These are phyloP conservation scores for Phlyctochytrium planicorne DNA, from an alignment of 192 early-diverging fungal species.

Conservation along the genomic window DNA sequence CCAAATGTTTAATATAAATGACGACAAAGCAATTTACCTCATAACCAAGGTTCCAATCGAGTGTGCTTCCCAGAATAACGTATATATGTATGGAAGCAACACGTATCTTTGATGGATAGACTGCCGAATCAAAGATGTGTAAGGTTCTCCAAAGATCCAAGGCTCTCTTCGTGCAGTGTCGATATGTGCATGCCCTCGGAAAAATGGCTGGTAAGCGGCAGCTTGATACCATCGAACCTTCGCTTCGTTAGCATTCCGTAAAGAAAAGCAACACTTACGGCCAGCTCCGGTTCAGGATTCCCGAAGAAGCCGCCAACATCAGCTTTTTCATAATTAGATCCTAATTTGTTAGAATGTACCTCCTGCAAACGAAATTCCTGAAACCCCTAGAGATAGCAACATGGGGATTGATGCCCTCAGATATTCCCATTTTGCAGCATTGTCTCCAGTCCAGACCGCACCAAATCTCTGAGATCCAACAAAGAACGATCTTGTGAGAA, in stretches of 20 bases:
- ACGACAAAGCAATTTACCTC: slow-evolving; percentile 22
- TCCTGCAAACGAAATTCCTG: slow-evolving; percentile 88
- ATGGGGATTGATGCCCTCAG: slow-evolving; percentile 80
- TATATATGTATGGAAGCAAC: slow-evolving; percentile 92
- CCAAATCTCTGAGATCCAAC: slow-evolving; percentile 92
- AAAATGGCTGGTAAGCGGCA: slow-evolving; percentile 93
- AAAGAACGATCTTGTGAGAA: slow-evolving; percentile 95
- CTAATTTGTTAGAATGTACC: no score
- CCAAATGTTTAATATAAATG: background rate
- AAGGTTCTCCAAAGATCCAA: slow-evolving; percentile 89
- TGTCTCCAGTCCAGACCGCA: slow-evolving; percentile 98
- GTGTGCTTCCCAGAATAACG: slow-evolving; percentile 80
- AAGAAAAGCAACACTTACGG: no score
- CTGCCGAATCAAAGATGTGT: slow-evolving; percentile 73
- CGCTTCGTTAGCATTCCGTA: no score
- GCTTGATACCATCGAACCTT: slow-evolving; percentile 98
- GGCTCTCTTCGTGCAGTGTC: slow-evolving; percentile 97
- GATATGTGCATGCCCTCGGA: slow-evolving; percentile 96
- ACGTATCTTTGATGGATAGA: slow-evolving; percentile 84
- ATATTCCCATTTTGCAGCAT: slow-evolving; percentile 86
- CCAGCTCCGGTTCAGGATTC: slow-evolving; percentile 83
- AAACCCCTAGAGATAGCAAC: slow-evolving; percentile 81
- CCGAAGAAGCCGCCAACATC: slow-evolving; percentile 99
- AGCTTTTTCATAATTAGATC: slow-evolving; percentile 41
- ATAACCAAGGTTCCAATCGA: slow-evolving; percentile 77